phyloP scores from a whole-genome alignment of 495 filamentous ascomycete species.

The Xylaria castorea region DNA sequence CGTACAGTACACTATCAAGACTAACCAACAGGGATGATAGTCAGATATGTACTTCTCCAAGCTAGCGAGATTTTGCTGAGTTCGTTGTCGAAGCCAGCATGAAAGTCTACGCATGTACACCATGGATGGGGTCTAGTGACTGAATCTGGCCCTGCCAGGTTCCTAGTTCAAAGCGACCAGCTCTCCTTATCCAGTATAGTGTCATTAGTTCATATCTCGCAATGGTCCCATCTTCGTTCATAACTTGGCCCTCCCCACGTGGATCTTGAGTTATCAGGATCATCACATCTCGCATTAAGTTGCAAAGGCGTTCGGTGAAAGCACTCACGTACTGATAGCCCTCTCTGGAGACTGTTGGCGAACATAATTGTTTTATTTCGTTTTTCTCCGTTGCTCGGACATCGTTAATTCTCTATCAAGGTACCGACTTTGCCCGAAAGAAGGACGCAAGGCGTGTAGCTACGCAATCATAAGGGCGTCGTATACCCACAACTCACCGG shows the following conservation, averaged over 20 bases:
- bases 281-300: slow-evolving; percentile 1
- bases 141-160: background rate
- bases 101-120: background rate
- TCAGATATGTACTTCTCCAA: background rate
- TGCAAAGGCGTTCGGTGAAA: background rate
- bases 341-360: background rate
- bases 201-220: background rate
- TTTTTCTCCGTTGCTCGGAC: background rate
- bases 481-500: slow-evolving; percentile 19
- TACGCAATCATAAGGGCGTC: background rate
- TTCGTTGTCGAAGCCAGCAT: background rate
- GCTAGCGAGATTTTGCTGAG: background rate
- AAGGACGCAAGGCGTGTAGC: background rate
- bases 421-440: background rate
- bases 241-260: slow-evolving; percentile 23
- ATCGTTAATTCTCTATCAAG: background rate
- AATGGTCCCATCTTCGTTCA: slow-evolving; percentile 8
- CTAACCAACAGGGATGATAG: background rate
- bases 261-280: background rate
- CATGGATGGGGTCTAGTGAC: slow-evolving; percentile 7
- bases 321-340: background rate
- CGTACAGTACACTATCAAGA: background rate
- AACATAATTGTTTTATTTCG: background rate
- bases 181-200: slow-evolving; percentile 8
- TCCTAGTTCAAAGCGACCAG: background rate